A percentile compares a stretch with the other conserved stretches of the same genome.
phyloP scores from a whole-genome alignment of 2,329 filamentous ascomycete species.

The Aspergillus novofumigatus region DNA sequence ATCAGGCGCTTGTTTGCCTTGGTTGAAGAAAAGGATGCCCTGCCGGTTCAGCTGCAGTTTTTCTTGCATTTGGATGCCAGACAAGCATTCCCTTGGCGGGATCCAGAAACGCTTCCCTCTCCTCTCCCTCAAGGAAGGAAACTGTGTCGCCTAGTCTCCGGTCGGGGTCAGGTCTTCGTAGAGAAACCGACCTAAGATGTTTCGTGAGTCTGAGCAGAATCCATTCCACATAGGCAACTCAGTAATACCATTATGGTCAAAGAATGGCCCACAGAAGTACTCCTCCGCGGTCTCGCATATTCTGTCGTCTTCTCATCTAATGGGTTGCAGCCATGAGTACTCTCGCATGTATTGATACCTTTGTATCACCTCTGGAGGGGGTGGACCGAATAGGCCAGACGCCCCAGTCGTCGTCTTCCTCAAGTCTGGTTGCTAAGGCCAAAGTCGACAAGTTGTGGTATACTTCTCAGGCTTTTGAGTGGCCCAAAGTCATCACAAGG shows the following conservation, averaged over 20 bases:
- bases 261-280: slow-evolving; percentile 37
- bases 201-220: slow-evolving; percentile 19
- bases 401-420: slow-evolving; percentile 41
- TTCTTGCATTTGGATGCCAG: slow-evolving; percentile 27
- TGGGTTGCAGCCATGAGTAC: slow-evolving; percentile 26
- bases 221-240: slow-evolving; percentile 8
- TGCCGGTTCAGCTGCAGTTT: slow-evolving; percentile 26
- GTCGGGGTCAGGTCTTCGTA: slow-evolving; percentile 29
- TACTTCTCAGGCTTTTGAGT: slow-evolving; percentile 23
- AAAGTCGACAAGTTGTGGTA: slow-evolving; percentile 36
- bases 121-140: slow-evolving; percentile 25
- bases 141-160: slow-evolving; percentile 26
- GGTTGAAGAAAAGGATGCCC: slow-evolving; percentile 28
- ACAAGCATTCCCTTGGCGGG: slow-evolving; percentile 28
- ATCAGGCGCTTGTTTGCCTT: slow-evolving; percentile 20
- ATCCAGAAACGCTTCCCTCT: slow-evolving; percentile 30
- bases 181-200: slow-evolving; percentile 28
- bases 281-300: slow-evolving; percentile 30
- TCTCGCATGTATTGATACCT: slow-evolving; percentile 30
- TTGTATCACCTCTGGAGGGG: slow-evolving; percentile 33
- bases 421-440: slow-evolving; percentile 31
- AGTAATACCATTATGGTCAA: slow-evolving; percentile 29
- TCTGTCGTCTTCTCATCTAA: slow-evolving; percentile 25
- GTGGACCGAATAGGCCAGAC: slow-evolving; percentile 38
- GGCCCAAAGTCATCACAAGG: slow-evolving; percentile 30